phyloP scores from a whole-genome alignment of 2,329 filamentous ascomycete genomes.

The Fusarium xyrophilum region DNA sequence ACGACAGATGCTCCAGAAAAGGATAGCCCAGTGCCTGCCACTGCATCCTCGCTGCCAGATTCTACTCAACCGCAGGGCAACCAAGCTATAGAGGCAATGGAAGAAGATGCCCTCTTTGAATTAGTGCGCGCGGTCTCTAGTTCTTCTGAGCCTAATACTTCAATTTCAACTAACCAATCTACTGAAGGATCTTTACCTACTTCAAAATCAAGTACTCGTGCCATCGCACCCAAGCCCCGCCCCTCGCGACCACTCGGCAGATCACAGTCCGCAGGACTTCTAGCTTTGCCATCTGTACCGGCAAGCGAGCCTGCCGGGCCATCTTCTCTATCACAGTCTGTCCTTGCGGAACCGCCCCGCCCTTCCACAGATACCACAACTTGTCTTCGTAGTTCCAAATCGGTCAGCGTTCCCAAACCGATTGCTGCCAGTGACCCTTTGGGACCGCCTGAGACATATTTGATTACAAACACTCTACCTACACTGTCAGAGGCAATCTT shows the following conservation, averaged over 20 bases:
- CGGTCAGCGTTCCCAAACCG: conserved; percentile 46
- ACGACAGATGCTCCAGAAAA: conserved; percentile 50
- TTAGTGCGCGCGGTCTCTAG: conserved; percentile 32
- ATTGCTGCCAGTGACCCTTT: conserved; percentile 59
- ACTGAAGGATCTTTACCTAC: conserved; percentile 21
- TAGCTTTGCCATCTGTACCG: conserved; percentile 47
- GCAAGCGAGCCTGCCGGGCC: conserved; percentile 61
- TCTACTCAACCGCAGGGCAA: conserved; percentile 8
- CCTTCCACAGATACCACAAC: conserved; percentile 45
- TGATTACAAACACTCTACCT: conserved; percentile 21
- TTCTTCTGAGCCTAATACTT: conserved; percentile 29
- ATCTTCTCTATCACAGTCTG: conserved; percentile 48
- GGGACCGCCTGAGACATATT: conserved; percentile 35
- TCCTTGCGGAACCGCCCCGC: conserved; percentile 22
- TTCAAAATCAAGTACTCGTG: conserved; percentile 18
- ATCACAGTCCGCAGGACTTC: conserved; percentile 49
- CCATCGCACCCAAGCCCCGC: conserved; percentile 23
- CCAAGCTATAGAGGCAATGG: conserved; percentile 6
- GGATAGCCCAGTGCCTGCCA: conserved; percentile 40
- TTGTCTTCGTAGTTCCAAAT: conserved; percentile 50
- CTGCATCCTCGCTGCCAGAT: conserved; percentile 15
- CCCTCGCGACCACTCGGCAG: conserved; percentile 42
- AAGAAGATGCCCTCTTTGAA: conserved; percentile 28
- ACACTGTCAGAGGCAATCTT: conserved; percentile 50
- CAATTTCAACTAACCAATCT: conserved; percentile 29